Conservation (phyloP, 2,329 filamentous ascomycete species). For the Macrophomina phaseolina region DNA sequence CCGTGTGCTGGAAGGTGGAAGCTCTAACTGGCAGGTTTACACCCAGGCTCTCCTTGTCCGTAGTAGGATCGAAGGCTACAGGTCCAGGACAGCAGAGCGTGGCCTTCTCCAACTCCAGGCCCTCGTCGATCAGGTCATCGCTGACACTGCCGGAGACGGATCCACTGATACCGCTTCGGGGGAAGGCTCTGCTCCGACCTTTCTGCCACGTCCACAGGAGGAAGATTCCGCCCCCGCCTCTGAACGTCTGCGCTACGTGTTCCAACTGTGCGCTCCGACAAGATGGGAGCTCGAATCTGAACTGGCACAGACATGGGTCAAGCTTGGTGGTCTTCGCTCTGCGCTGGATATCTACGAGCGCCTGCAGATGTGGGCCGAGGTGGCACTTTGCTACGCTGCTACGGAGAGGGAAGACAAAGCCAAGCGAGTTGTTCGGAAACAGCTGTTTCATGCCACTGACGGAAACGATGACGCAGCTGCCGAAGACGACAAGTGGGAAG, state of each 20-base stretch:
- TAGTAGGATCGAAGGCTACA: conserved; percentile 87
- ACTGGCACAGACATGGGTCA: conserved; percentile 89
- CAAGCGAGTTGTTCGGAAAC: conserved; percentile 73
- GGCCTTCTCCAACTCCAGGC: conserved; percentile 92
- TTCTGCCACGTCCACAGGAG: conserved; percentile 77
- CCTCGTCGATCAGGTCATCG: conserved; percentile 92
- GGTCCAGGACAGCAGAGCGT: conserved; percentile 84
- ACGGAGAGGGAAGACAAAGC: conserved; percentile 86
- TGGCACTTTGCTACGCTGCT: conserved; percentile 83
- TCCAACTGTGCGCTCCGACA: conserved; percentile 81
- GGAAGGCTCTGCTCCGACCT: conserved; percentile 67
- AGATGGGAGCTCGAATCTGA: conserved; percentile 95
- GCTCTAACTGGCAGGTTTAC: conserved; percentile 97
- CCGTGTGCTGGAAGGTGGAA: conserved; percentile 84
- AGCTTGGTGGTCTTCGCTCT: conserved; percentile 83
- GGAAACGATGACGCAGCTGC: conserved; percentile 47
- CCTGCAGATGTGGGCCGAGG: conserved; percentile 91
- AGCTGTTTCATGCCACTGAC: conserved; percentile 73
- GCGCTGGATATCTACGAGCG: conserved; percentile 96
- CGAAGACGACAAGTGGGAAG: conserved; percentile 64
- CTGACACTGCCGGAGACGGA: conserved; percentile 68
- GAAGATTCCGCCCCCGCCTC: conserved; percentile 78
- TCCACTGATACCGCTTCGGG: conserved; percentile 32
- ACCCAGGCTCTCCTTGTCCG: conserved; percentile 90
- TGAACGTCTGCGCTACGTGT: conserved; percentile 81